A percentile compares a stretch with the other conserved stretches of the same genome.
These are phyloP conservation scores for Fagus crenata DNA, from an alignment of 306 rosid species.

Conservation along the genomic window DNA sequence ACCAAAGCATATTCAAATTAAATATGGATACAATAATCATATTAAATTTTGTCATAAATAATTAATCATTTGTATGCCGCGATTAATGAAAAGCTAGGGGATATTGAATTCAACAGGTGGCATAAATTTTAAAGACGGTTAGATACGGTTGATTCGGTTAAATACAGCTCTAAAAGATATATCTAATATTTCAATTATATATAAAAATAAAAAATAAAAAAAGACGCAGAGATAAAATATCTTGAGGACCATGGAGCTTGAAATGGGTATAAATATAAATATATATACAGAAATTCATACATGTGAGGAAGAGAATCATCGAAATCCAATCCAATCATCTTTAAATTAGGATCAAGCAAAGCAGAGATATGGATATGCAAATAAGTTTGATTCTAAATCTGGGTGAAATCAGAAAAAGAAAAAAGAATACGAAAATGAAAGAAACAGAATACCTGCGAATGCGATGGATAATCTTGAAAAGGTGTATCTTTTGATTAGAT, in stretches of 20 bases:
- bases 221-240: neutral
- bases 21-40: neutral
- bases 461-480: neutral
- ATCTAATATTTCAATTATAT: neutral
- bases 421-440: constrained; percentile 1
- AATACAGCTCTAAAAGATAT: neutral
- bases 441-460: neutral
- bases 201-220: neutral
- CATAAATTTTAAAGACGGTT: neutral
- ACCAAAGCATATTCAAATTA: neutral
- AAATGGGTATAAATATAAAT: neutral
- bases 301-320: constrained; percentile 6
- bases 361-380: neutral
- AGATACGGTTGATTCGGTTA: neutral
- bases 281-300: neutral
- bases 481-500: neutral
- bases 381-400: neutral
- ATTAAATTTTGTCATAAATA: neutral
- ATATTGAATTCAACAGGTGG: neutral
- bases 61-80: neutral
- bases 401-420: neutral
- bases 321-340: neutral
- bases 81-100: neutral
- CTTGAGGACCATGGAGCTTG: neutral
- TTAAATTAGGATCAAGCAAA: neutral